Percentiles rank a stretch among this genome's conserved stretches.
Evolutionary conservation across 345 rosid species (phyloP).

Genomic region (Salix brachista): DNA sequence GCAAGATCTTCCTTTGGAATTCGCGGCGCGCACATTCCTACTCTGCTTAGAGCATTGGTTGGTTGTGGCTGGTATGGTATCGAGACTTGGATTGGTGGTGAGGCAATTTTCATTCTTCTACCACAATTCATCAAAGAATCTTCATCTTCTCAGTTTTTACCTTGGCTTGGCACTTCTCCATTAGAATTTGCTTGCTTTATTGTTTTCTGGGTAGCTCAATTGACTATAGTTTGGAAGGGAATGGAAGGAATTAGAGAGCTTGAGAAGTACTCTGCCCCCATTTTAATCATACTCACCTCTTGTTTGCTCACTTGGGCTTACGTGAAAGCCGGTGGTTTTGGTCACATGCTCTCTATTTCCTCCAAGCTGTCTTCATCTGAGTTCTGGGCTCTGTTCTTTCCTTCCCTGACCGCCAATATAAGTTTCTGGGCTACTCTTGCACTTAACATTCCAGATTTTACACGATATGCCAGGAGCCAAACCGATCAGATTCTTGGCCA

Average conservation of each 20-base stretch:
- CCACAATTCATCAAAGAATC: slow-evolving; percentile 49
- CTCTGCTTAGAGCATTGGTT: slow-evolving; percentile 77
- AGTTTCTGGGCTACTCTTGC: slow-evolving; percentile 94
- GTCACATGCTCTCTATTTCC: slow-evolving; percentile 63
- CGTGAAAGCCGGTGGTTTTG: slow-evolving; percentile 69
- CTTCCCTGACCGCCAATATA: slow-evolving; percentile 87
- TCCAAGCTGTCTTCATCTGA: slow-evolving; percentile 56
- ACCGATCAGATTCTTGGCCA: slow-evolving; percentile 78
- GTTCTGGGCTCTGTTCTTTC: slow-evolving; percentile 85
- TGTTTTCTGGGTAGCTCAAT: slow-evolving; percentile 72
- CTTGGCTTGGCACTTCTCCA: slow-evolving; percentile 88
- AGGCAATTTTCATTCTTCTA: slow-evolving; percentile 79
- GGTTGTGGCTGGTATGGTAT: slow-evolving; percentile 99
- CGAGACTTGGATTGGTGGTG: slow-evolving; percentile 97
- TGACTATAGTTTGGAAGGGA: slow-evolving; percentile 67
- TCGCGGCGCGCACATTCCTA: slow-evolving; percentile 77
- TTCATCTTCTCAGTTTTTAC: slow-evolving; percentile 37
- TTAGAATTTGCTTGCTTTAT: slow-evolving; percentile 81
- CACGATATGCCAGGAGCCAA: slow-evolving; percentile 70
- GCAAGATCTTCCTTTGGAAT: slow-evolving; percentile 85
- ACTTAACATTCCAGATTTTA: slow-evolving; percentile 88
- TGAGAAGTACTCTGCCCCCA: slow-evolving; percentile 81
- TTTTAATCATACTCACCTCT: slow-evolving; percentile 60
- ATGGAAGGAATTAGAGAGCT: slow-evolving; percentile 77
- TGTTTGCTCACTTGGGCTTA: slow-evolving; percentile 75